A percentile compares a stretch with the other conserved stretches of the same genome.
These are phyloP conservation scores for Saraca asoca DNA, from an alignment of 331 rosid genomes.

Conservation along the genomic window DNA sequence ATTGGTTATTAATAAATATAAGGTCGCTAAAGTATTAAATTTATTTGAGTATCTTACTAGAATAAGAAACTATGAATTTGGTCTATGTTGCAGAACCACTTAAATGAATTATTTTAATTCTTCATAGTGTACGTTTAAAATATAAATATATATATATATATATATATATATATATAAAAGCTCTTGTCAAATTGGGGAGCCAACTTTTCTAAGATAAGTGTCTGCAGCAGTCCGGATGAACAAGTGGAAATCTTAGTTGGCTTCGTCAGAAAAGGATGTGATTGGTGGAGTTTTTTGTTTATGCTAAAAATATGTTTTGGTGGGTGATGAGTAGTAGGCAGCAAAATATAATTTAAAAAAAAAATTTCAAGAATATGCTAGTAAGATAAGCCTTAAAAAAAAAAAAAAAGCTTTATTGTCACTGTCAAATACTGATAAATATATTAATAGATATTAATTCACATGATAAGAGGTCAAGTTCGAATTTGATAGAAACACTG, in stretches of 20 bases:
- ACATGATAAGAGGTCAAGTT: too few species aligned
- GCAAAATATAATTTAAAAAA: not conserved
- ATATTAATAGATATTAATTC: too few species aligned
- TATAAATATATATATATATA: slow-evolving; percentile 21
- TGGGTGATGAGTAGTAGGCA: slow-evolving; percentile 17
- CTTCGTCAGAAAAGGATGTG: slow-evolving; percentile 16
- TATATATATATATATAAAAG: too few species aligned
- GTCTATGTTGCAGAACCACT: not conserved
- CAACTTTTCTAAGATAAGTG: slow-evolving; percentile 41
- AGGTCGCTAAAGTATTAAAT: slow-evolving; percentile 25
- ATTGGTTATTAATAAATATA: not conserved
- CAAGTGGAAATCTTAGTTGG: slow-evolving; percentile 62
- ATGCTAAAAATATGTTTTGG: not conserved
- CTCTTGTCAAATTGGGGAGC: slow-evolving; percentile 34
- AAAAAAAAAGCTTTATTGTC: too few species aligned
- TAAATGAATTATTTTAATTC: slow-evolving; percentile 25
- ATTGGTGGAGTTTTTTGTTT: slow-evolving; percentile 36
- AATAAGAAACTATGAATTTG: slow-evolving; percentile 33
- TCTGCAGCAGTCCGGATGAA: slow-evolving; percentile 35
- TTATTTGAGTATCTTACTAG: slow-evolving; percentile 30
- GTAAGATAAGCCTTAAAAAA: not conserved
- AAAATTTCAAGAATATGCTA: not conserved
- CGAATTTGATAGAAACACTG: too few species aligned
- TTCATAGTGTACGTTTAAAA: too few species aligned
- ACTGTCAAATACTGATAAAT: too few species aligned